Evolutionary conservation across 2,329 filamentous ascomycete species (phyloP), one percentile per base, ranked within the genome.

Genomic region (Fusarium sp.): DNA sequence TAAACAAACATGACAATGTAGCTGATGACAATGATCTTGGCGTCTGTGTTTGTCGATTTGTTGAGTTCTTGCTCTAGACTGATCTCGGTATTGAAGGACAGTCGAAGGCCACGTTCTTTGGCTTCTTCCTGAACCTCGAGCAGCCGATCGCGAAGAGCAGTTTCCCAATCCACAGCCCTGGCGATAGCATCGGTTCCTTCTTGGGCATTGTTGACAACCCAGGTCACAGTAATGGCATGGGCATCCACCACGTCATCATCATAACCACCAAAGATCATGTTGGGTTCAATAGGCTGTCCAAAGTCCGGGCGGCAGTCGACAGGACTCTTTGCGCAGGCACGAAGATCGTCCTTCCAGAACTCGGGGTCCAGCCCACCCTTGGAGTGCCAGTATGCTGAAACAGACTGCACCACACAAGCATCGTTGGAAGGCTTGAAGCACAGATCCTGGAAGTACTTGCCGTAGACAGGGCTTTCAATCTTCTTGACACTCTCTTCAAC

Each of bases 1-100:
- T 99, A 99, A 68, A 99, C 83, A 81, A 99, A 99, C 96, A 99
- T 99, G 83, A 98, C 93, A 70, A 98, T 87, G 82, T 99, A 99
- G 85, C 95, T 98, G 81, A 99, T 91, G 57, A 95, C 89, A 25
- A 99, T 90, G 75, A 99, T 99, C 80, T 95, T 98, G 46, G 95
- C 97, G 80, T 99, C 96, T 0, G 96, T 98, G 80, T 99, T 99
- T 52, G 94, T 98, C 40, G 94, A 97, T 82, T 98, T 97, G 84
- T 98, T 99, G 62, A 99, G 86, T 78, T 99, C 96, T 78, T 98
- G 88, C 79, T 98, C 95, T 66, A 99, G 84, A 79, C 95, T 98
- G 80, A 95, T 93, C 81, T 99, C 96, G 0, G 96, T 97, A 52
- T 90, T 97, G 85, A 98, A 99, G 10, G 95, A 98, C 38, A 99